Percentiles rank a stretch among this genome's conserved stretches.
Evolutionary conservation across 148 eudicot species (phyloP).

Genomic region (Euryodendron excelsum): DNA sequence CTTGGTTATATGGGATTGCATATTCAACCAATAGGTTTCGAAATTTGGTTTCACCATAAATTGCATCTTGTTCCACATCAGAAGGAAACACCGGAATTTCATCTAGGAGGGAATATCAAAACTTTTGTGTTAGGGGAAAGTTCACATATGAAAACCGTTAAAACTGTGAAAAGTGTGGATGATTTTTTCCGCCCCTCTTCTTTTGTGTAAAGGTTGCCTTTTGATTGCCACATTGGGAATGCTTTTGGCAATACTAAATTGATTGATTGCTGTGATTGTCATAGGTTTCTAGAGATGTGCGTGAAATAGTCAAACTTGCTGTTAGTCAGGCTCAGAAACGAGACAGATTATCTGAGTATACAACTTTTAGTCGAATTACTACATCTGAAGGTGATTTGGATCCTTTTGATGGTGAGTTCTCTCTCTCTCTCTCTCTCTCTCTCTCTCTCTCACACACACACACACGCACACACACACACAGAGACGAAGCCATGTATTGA

Average conservation of each 20-base stretch:
- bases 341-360: slow-evolving; percentile 62
- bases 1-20: background rate
- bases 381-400: slow-evolving; percentile 69
- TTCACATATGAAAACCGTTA: background rate
- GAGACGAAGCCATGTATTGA: too few relatives aligned
- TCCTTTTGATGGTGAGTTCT: slow-evolving; percentile 81
- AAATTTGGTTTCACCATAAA: background rate
- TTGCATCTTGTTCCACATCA: background rate
- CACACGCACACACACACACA: background rate
- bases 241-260: slow-evolving; percentile 10
- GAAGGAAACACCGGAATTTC: background rate
- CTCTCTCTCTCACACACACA: background rate
- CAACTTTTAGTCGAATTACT: slow-evolving; percentile 68
- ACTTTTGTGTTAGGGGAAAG: background rate
- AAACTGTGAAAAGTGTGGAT: background rate
- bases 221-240: background rate
- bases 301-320: slow-evolving; percentile 85
- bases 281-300: slow-evolving; percentile 70
- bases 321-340: slow-evolving; percentile 78
- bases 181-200: background rate
- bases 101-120: background rate
- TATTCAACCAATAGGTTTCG: background rate
- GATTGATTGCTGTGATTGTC: slow-evolving; percentile 13
- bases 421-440: slow-evolving; percentile 14
- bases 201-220: background rate